phyloP scores from a whole-genome alignment of 441 rosid genomes.

The Hypseocharis bilobata region DNA sequence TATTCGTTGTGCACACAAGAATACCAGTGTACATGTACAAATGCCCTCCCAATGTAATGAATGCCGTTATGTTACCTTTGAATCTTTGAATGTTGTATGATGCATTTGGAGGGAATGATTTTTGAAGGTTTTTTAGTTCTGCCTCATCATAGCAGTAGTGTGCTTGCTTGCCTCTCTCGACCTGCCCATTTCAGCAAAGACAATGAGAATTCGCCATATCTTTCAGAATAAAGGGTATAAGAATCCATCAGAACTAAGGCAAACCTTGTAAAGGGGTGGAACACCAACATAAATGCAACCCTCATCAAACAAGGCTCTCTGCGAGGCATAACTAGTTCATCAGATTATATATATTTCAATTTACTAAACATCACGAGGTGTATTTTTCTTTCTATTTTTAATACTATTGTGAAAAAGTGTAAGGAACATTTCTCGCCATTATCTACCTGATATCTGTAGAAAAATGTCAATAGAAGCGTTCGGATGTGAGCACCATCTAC shows the following conservation, averaged over 20 bases:
- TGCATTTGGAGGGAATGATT: slow-evolving; percentile 59
- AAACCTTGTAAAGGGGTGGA: slow-evolving; percentile 90
- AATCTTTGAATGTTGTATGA: slow-evolving; percentile 79
- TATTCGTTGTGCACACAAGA: too few relatives aligned
- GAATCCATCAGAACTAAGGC: slow-evolving; percentile 15
- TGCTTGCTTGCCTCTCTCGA: slow-evolving; percentile 74
- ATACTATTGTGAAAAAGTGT: too few relatives aligned
- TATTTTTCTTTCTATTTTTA: background rate
- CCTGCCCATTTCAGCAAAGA: slow-evolving; percentile 33
- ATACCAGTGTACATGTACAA: background rate
- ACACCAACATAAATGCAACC: slow-evolving; percentile 93
- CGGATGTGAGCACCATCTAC: slow-evolving; percentile 98
- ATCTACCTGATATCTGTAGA: slow-evolving; percentile 88
- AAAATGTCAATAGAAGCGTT: slow-evolving; percentile 78
- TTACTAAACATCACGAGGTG: background rate
- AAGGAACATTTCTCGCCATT: slow-evolving; percentile 5
- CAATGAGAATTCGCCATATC: slow-evolving; percentile 8
- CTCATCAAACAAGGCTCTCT: slow-evolving; percentile 80
- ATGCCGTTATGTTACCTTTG: slow-evolving; percentile 43
- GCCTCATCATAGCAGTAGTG: slow-evolving; percentile 62
- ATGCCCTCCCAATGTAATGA: background rate
- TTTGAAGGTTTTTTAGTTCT: slow-evolving; percentile 45
- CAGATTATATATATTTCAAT: too few relatives aligned
- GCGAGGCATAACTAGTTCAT: slow-evolving; percentile 27
- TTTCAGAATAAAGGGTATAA: slow-evolving; percentile 5